Percentiles rank a stretch among this genome's conserved stretches.
Conservation (phyloP, 2,329 filamentous ascomycete species). For the Botrytis galanthina region DNA sequence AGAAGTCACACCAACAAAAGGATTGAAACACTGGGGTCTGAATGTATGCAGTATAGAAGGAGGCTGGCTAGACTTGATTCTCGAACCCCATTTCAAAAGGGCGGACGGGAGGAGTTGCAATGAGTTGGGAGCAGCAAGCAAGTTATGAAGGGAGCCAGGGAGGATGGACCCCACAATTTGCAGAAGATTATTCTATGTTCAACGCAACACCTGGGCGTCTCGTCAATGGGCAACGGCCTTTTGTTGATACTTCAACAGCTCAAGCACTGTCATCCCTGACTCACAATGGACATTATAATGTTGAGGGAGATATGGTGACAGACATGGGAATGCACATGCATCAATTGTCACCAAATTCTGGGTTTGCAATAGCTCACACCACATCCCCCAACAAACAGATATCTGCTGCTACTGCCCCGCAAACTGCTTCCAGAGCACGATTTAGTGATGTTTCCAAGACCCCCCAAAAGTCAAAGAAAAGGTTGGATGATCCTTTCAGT, state of each 20-base stretch:
- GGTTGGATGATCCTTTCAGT: constrained; percentile 36
- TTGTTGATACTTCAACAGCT: constrained; percentile 33
- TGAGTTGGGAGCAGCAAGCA: constrained; percentile 59
- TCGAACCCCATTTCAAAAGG: constrained; percentile 4
- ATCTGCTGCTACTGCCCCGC: constrained; percentile 54
- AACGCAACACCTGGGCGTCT: constrained; percentile 62
- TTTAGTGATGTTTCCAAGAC: constrained; percentile 41
- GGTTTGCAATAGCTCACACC: constrained; percentile 56
- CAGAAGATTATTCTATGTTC: constrained; percentile 65
- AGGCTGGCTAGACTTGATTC: constrained; percentile 10
- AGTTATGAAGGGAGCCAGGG: constrained; percentile 48
- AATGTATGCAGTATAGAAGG: constrained; percentile 19
- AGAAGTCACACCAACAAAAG: background rate
- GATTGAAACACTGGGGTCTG: constrained; percentile 10
- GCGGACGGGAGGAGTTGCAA: constrained; percentile 47
- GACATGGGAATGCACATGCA: constrained; percentile 61
- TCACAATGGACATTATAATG: constrained; percentile 52
- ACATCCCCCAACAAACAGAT: constrained; percentile 51
- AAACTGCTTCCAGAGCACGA: constrained; percentile 27
- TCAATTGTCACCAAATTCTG: constrained; percentile 55
- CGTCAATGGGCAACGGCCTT: constrained; percentile 35
- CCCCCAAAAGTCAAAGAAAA: constrained; percentile 42
- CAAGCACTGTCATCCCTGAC: constrained; percentile 24
- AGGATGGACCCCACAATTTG: constrained; percentile 60
- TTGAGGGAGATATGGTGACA: constrained; percentile 46